Conservation (phyloP, 352 stramenopile genomes). For the Phytophthora quininea region DNA sequence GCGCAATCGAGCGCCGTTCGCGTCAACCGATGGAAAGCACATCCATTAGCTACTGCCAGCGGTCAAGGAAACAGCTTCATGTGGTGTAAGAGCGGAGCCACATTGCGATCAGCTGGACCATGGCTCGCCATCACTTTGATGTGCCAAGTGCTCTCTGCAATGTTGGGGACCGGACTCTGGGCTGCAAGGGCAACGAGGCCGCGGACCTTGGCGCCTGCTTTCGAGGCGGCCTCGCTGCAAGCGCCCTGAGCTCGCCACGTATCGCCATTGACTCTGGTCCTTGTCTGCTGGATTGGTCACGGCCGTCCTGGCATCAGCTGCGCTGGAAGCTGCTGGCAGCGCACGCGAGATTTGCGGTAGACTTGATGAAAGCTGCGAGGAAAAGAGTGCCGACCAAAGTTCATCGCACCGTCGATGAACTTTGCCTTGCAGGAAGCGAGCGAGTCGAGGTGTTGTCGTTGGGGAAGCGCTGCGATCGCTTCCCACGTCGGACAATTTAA, state of each 20-base stretch:
- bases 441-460: background rate
- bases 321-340: background rate
- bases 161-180: background rate
- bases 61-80: background rate
- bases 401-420: background rate
- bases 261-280: background rate
- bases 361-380: slow-evolving; percentile 22
- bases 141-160: background rate
- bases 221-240: background rate
- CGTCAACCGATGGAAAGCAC: background rate
- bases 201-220: background rate
- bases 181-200: background rate
- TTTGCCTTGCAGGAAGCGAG: background rate
- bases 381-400: slow-evolving; percentile 27
- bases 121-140: background rate
- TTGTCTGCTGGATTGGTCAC: background rate
- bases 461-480: background rate
- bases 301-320: background rate
- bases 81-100: background rate
- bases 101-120: background rate
- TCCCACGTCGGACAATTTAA: background rate
- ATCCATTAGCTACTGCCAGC: background rate
- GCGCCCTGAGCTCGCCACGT: background rate
- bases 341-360: background rate
- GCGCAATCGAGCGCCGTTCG: background rate